A percentile compares a stretch with the other conserved stretches of the same genome.
phyloP scores from a whole-genome alignment of 352 stramenopile genomes.

The Globisporangium carolinianum region DNA sequence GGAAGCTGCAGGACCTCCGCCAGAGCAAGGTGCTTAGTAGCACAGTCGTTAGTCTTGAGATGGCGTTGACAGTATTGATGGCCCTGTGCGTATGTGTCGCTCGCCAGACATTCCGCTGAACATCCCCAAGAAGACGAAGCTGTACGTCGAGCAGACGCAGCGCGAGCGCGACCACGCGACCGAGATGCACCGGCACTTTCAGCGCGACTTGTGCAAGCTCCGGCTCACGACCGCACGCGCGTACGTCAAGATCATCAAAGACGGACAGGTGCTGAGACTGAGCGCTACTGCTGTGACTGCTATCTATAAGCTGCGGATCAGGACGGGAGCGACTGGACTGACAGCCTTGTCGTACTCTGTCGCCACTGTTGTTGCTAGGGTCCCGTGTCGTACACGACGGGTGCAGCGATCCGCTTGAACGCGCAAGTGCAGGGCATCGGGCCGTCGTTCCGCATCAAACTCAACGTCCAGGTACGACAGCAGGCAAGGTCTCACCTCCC shows the following conservation, averaged over 20 bases:
- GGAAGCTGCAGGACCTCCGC: conserved; percentile 61
- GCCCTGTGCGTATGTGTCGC: background rate
- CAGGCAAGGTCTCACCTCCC: background rate
- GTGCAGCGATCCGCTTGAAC: conserved; percentile 69
- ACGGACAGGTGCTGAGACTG: conserved; percentile 47
- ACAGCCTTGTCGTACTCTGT: background rate
- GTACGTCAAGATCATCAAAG: conserved; percentile 89
- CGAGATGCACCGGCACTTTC: conserved; percentile 91
- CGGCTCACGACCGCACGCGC: conserved; percentile 79
- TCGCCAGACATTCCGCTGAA: conserved; percentile 82
- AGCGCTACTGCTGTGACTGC: background rate
- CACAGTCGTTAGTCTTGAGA: background rate
- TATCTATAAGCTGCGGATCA: too few relatives aligned
- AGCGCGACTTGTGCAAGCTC: conserved; percentile 87
- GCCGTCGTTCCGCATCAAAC: conserved; percentile 75
- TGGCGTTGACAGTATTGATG: background rate
- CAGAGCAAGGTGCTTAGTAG: conserved; percentile 61
- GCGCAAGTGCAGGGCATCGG: conserved; percentile 79
- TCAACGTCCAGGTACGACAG: conserved; percentile 55
- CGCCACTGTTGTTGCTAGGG: conserved; percentile 22
- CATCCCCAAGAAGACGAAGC: conserved; percentile 91
- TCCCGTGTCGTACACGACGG: conserved; percentile 63
- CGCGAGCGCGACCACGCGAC: conserved; percentile 84
- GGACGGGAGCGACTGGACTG: background rate
- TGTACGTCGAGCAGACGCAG: conserved; percentile 92